A percentile compares a stretch with the other conserved stretches of the same genome.
Evolutionary conservation across 225 moss, liverwort and hornwort species (phyloP).

Genomic region (Sphagnum contortum): DNA sequence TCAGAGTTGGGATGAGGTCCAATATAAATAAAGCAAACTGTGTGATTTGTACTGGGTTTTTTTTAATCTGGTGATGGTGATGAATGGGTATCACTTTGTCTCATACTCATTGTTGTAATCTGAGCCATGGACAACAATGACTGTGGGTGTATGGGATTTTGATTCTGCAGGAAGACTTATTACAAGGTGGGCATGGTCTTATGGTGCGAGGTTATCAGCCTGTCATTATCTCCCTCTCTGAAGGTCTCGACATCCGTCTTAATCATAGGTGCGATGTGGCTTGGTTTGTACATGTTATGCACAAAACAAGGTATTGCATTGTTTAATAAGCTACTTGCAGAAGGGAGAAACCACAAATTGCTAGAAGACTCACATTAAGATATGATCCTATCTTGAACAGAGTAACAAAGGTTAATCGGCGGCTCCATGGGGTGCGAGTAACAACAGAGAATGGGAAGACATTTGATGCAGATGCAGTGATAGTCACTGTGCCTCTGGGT

Average conservation of each 20-base stretch:
- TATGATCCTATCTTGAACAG: conserved; percentile 15
- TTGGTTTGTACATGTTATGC: too few species aligned
- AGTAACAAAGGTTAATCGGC: conserved; percentile 61
- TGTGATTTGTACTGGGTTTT: too few species aligned
- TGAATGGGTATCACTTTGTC: too few species aligned
- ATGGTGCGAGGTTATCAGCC: conserved; percentile 92
- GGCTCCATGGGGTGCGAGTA: conserved; percentile 60
- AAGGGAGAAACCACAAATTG: too few species aligned
- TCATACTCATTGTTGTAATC: too few species aligned
- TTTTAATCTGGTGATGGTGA: too few species aligned
- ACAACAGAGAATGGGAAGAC: conserved; percentile 68
- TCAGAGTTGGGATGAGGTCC: conserved; percentile 98
- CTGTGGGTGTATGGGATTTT: too few species aligned
- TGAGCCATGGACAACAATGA: too few species aligned
- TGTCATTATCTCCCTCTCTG: conserved; percentile 68
- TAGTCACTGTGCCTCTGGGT: conserved; percentile 85
- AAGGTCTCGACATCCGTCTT: conserved; percentile 81
- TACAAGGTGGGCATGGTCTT: conserved; percentile 94
- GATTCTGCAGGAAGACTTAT: conserved; percentile 69
- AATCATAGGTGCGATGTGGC: conserved; percentile 46
- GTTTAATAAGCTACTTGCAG: too few species aligned
- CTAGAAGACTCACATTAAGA: too few species aligned
- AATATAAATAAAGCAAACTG: too few species aligned
- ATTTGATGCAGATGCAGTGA: conserved; percentile 85
- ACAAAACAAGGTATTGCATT: too few species aligned